These are phyloP conservation scores for Cucumis hystrix DNA, from an alignment of 306 rosid species.

Conservation along the genomic window DNA sequence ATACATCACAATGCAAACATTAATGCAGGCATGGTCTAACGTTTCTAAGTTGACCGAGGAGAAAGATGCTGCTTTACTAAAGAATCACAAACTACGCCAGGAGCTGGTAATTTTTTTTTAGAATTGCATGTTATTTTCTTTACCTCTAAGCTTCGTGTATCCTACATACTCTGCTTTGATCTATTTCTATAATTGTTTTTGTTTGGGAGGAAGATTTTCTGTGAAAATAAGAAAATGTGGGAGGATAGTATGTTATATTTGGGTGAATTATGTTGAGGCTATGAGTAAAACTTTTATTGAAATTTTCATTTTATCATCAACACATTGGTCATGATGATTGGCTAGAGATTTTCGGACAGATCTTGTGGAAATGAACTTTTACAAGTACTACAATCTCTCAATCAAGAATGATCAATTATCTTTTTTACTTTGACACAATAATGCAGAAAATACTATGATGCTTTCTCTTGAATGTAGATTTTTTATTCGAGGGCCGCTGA, in stretches of 20 bases:
- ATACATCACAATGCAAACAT: neutral
- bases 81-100: constrained; percentile 24
- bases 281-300: neutral
- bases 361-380: neutral
- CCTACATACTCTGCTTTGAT: neutral
- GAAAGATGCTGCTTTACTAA: constrained; percentile 28
- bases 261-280: neutral
- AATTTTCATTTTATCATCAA: no score
- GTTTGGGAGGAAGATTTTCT: neutral
- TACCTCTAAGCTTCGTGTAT: neutral
- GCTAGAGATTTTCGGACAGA: neutral
- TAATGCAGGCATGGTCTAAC: constrained; percentile 23
- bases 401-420: neutral
- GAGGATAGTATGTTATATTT: neutral
- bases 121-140: neutral
- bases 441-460: neutral
- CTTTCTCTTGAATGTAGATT: neutral
- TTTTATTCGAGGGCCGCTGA: neutral
- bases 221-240: neutral
- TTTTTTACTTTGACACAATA: neutral
- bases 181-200: neutral
- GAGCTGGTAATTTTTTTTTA: constrained; percentile 25
- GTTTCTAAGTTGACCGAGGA: constrained; percentile 31
- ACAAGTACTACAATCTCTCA: neutral
- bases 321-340: neutral